Base-by-base conservation (phyloP, 2,329 filamentous ascomycete species). In the Colletotrichum phormii region DNA sequence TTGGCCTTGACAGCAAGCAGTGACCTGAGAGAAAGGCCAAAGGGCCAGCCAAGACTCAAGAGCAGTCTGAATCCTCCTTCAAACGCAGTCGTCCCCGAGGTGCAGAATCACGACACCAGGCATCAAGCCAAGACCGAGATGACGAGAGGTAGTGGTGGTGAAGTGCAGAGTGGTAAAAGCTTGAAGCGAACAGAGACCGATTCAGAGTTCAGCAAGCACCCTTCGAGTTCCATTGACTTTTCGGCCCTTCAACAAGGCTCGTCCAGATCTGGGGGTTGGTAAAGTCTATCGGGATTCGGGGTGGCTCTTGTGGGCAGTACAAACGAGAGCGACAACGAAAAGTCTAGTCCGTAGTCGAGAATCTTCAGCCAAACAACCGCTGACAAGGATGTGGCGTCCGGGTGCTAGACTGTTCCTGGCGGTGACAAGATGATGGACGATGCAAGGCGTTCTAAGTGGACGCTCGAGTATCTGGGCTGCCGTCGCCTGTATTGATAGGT, bases 371-470 rank as follows among this genome's bases (percentile, higher is more conserved):
- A 65, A 53, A 59, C 13, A 59, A 58, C 33, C 24, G 15, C 42
- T 55, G 35, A 64, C 65, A 54, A 64, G 70, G 60, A 60, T 70
- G 60, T 64, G 70, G 66, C 70, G 60, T 35, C n/a, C 55, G 35
- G 54, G 35, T 72, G 35, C 35, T 54, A 61, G 53, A 46, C 60
- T 42, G 59, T 72, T 61, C 60, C 70, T 70, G 70, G 55, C 53
- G 31, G 51, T 49, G 42, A 68, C 59, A 64, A 37, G 53, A 70
- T 54, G 46, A 69, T 46, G 59, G 64, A 42, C 66, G 15, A 64
- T 42, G 55, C 58, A 46, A 67, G 64, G 64, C 37, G 53, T 59
- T 64, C 51, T 37, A 33, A 42, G 58, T 49, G 61, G 49, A 49
- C 26, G 35, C 33, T 65, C 18, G 18, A 55, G 51, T 42, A 29